Evolutionary conservation across 306 rosid genomes (phyloP), one percentile per base, ranked within the genome.

Genomic region (Malus sylvestris): DNA sequence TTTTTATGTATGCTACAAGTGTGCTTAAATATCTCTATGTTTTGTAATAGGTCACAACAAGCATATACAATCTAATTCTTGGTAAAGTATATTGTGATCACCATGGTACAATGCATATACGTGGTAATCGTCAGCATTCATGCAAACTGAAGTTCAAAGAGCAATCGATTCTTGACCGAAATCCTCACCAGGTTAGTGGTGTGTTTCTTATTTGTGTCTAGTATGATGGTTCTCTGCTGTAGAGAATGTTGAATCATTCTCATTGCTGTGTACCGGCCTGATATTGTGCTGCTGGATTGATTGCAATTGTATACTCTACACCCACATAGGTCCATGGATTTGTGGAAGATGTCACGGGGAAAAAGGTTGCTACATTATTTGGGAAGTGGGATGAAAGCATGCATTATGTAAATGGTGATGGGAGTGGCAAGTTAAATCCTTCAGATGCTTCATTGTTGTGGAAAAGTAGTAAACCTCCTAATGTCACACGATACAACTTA

Each of bases 351-450:
- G 81, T 70, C 55, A 72, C 20, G 40, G 97, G 96, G 3, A 83
- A 81, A 78, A 92, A 89, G 65, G 85, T 78, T 59, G 97, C 97
- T 60, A 86, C 97, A 44, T 25, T 95, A 78, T 84, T 87, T 82
- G 99, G 99, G 71, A 95, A 95, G 88, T 95, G 99, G 99, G 92
- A 95, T 82, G 99, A 92, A 23, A 87, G 87, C 82, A 70, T 95
- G 71, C 86, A 88, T 81, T 95, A 81, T 80, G 69, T 79, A 69
- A 85, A 61, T 79, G 96, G 93, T 69, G 91, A 91, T 14, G 84
- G 81, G 51, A 82, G 83, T 79, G 78, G 71, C 55, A 94, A 80
- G 84, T 83, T 82, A 14, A 94, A 87, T 79, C 81, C 86, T 15
- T 77, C 89, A 11, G 89, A 82, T 63, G 78, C 86, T 23, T 71